Evolutionary conservation across 2,329 filamentous ascomycete genomes (phyloP), one percentile per base, ranked within the genome.

Genomic region (Clonostachys chloroleuca): DNA sequence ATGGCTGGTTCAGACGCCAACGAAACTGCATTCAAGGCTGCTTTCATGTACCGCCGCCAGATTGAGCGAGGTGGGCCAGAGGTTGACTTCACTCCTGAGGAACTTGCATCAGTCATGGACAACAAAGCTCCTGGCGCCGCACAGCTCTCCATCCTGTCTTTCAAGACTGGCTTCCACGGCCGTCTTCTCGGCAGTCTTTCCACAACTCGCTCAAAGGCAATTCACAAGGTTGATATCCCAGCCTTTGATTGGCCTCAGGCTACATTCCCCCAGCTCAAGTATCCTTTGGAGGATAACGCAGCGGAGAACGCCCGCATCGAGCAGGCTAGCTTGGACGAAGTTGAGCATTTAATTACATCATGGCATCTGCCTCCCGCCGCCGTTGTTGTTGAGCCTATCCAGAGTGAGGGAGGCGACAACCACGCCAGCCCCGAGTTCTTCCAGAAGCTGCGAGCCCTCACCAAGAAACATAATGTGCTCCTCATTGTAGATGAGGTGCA

Each of bases 161-260:
- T 96, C 83, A 89, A 84, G 71, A 84, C 85, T 36, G 89, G 77
- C 52, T 96, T 96, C 79, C 91, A 96, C 73, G 91, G 91, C 56
- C 89, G 91, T 54, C 81, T 95, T 42, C 95, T 96, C 59, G 91
- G 89, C 61, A 86, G 81, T 49, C 79, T 96, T 47, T 92, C 88
- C 51, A 95, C 90, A 48, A 96, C 91, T 13, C 87, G 91, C 63
- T 92, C 86, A 68, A 96, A 96, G 79, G 82, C 91, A 42, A 92
- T 96, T 65, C 91, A 96, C 78, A 96, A 96, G 74, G 75, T 96
- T 57, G 91, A 96, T 64, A 95, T 96, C 58, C 91, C 91, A 20
- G 89, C 91, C 60, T 96, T 96, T 61, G 87, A 96, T 77, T 96
- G 91, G 91, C 91, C 91, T 30, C 89, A 92, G 67, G 90, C 90